Evolutionary conservation across 495 filamentous ascomycete species (phyloP), one percentile per base, ranked within the genome.

Genomic region (Aspergillus steynii): DNA sequence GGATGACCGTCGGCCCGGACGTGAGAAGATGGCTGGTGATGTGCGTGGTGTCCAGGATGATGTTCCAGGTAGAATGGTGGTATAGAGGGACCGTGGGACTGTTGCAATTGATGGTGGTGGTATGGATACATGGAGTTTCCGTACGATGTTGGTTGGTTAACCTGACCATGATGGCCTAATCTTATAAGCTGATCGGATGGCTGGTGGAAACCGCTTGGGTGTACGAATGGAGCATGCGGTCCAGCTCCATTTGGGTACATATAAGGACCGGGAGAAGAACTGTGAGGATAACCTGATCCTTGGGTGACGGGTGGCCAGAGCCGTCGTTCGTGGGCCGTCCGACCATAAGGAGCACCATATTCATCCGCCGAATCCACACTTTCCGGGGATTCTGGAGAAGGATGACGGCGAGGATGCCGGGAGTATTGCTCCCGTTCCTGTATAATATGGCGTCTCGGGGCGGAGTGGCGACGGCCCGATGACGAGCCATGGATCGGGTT

Each of bases 341-440:
- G 79, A 37, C 65, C 67, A 65, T 76, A 80, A 37, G 60, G 63
- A 55, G 56, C 60, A 2, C 68, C 66, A 62, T 74, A 80, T n/a
- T 84, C 83, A 25, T 85, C 79, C 28, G 71, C 74, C n/a, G 81
- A 82, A 59, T 82, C 83, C 65, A 71, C 76, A 57, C 81, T 85
- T 65, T 77, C 82, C n/a, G 81, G 76, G 25, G 79, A 78, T 26
- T 82, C 79, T 54, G 83, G 80, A 15, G 77, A 82, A 63, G 68
- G 80, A 55, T 71, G 86, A 59, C 79, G 78, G 60, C 79, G 80
- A 53, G 72, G 57, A 56, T 79, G 75, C 52, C 71, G 71, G 61
- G 67, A 61, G 57, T 71, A 75, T 26, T 70, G 67, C 50, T 71
- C 74, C 42, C 72, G 74, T 57, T 79, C 77, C 49, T 67, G 67